phyloP scores from a whole-genome alignment of 345 rosid species.

The Limnanthes douglasii region DNA sequence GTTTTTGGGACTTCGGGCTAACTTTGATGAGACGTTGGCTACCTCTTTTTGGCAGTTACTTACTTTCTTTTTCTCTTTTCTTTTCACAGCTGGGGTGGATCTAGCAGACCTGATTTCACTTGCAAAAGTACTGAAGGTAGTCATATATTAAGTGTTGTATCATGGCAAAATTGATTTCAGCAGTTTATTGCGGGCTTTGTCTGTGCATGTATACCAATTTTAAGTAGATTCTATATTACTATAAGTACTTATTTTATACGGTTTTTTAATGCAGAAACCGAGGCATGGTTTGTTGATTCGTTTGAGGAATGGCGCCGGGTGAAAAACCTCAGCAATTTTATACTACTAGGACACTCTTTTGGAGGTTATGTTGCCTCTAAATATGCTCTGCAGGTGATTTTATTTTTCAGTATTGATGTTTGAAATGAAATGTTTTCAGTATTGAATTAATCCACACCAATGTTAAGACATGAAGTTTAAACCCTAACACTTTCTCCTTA shows the following conservation, averaged over 20 bases:
- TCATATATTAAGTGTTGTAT: not conserved
- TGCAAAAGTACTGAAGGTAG: conserved; percentile 96
- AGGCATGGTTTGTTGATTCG: conserved; percentile 98
- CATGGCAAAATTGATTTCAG: no score
- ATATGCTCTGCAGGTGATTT: conserved; percentile 79
- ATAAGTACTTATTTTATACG: no score
- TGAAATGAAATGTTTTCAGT: no score
- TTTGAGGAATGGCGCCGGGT: conserved; percentile 95
- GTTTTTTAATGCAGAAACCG: no score
- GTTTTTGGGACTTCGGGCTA: no score
- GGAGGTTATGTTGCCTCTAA: conserved; percentile 98
- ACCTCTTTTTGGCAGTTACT: no score
- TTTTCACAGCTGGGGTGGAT: conserved; percentile 79
- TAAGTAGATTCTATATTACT: no score
- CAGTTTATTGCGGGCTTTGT: no score
- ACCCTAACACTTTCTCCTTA: conserved; percentile 1
- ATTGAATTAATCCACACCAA: no score
- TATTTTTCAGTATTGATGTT: conserved; percentile 1
- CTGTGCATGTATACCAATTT: no score
- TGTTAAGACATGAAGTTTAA: no score
- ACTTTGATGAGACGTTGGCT: no score
- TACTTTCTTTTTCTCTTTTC: not conserved
- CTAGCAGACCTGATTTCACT: conserved; percentile 97
- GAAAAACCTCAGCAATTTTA: conserved; percentile 66
- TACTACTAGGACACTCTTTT: conserved; percentile 95